Percentiles rank a stretch among this genome's conserved stretches.
Conservation (phyloP, 78 protist genomes). For the Creolimax fragrantissima region DNA sequence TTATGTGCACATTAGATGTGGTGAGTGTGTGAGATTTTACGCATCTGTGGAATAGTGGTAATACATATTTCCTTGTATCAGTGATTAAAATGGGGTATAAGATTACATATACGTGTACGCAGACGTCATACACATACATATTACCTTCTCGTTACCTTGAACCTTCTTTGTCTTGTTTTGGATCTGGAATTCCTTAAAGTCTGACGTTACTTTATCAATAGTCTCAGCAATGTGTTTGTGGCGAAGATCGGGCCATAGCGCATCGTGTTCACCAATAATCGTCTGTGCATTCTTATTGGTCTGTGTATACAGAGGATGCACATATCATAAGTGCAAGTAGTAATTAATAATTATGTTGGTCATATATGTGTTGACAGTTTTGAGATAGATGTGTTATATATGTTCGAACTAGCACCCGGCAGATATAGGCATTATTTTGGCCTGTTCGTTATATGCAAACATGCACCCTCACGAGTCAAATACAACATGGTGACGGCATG, state of each 20-base stretch:
- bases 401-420: no score
- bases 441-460: no score
- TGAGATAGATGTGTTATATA: no score
- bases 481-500: no score
- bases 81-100: neutral
- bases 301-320: no score
- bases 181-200: conserved; percentile 48
- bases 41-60: neutral
- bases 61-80: neutral
- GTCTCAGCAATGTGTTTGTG: conserved; percentile 60
- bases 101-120: neutral
- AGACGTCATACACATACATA: neutral
- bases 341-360: no score
- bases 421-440: no score
- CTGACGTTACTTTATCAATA: conserved; percentile 17
- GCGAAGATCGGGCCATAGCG: conserved; percentile 48
- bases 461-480: no score
- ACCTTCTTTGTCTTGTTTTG: conserved; percentile 16
- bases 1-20: neutral
- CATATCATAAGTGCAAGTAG: no score
- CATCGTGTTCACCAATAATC: conserved; percentile 55
- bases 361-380: no score
- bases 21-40: neutral
- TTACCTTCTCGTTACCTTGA: neutral
- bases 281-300: neutral